Evolutionary conservation across 164 flowering plant genomes (phyloP), one percentile per base, ranked within the genome.

Genomic region (Nymphaea colorata): DNA sequence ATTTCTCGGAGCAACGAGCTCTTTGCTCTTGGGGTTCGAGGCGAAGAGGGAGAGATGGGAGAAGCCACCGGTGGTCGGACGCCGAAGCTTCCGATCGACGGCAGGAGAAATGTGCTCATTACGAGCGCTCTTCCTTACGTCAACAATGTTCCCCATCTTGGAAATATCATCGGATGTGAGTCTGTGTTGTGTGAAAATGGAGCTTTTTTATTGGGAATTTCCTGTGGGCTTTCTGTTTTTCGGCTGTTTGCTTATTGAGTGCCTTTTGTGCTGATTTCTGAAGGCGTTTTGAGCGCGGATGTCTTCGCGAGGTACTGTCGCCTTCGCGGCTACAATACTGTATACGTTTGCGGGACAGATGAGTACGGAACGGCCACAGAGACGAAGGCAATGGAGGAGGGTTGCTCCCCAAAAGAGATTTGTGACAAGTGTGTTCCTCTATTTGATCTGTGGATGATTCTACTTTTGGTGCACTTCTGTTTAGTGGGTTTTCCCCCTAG

Each of bases 311-410:
- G 94, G 5, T 88, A 81, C 65, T 88, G 94, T 62, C 88, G 89
- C 0, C 79, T 79, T 3, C 79, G 91, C 17, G 86, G 86, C 43
- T 88, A 88, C 69, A 83, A 85, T 64, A 75, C 78, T 0, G 73
- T 88, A 15, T 88, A 83, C 68, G 77, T 88, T 0, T 86, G 89
- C 43, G 94, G 94, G 3, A 88, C 94, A 4, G 91, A 88, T 69
- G 94, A 88, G 79, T 88, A 86, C 66, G 93, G 93, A 4, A 88
- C 93, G 0, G 86, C 93, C 0, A 88, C 93, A 2, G 93, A 86
- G 76, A 88, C 89, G 1, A 88, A 88, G 70, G 93, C 93, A 12
- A 51, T 88, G 85, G 93, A 88, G 64, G 90, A 88, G 81, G 82
- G 83, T 25, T 88, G 89, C 71, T 64, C 81, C 3, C 93, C 93